Percentiles rank a stretch among this genome's conserved stretches.
Evolutionary conservation across 192 early-diverging fungal species (phyloP).

Genomic region (Backusella macrospora): DNA sequence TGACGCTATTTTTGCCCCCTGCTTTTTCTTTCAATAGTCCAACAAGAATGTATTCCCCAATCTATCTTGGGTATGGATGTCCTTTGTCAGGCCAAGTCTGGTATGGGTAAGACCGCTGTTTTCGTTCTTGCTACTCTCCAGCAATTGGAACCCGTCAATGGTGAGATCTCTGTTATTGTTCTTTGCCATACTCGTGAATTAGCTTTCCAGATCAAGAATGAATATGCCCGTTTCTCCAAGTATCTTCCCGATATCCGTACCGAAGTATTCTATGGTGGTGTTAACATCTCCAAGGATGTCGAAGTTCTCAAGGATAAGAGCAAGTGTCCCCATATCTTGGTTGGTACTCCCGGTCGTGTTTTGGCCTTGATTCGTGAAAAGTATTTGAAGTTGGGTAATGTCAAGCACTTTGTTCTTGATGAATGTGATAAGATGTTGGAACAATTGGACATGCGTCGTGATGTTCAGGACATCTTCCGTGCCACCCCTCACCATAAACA

Average conservation of each 20-base stretch:
- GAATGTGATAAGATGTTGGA: slow-evolving; percentile 99
- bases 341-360: slow-evolving; percentile 96
- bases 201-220: slow-evolving; percentile 98
- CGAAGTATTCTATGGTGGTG: slow-evolving; percentile 93
- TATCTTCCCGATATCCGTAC: slow-evolving; percentile 93
- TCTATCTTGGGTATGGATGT: slow-evolving; percentile 97
- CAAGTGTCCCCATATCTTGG: slow-evolving; percentile 94
- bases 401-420: slow-evolving; percentile 98
- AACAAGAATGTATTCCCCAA: slow-evolving; percentile 98
- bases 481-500: slow-evolving; percentile 96
- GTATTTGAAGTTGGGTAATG: slow-evolving; percentile 73
- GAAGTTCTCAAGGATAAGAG: slow-evolving; percentile 80
- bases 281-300: slow-evolving; percentile 73
- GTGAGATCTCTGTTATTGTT: slow-evolving; percentile 86
- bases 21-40: slow-evolving; percentile 60
- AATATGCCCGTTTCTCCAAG: slow-evolving; percentile 95
- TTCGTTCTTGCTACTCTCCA: slow-evolving; percentile 95
- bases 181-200: slow-evolving; percentile 98
- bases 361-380: slow-evolving; percentile 85
- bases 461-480: slow-evolving; percentile 96
- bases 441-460: slow-evolving; percentile 92
- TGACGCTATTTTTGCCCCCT: not conserved
- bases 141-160: slow-evolving; percentile 84
- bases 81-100: slow-evolving; percentile 97
- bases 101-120: slow-evolving; percentile 99